phyloP scores from a whole-genome alignment of 2,329 filamentous ascomycete genomes.

The Proliferodiscus dingleyae region DNA sequence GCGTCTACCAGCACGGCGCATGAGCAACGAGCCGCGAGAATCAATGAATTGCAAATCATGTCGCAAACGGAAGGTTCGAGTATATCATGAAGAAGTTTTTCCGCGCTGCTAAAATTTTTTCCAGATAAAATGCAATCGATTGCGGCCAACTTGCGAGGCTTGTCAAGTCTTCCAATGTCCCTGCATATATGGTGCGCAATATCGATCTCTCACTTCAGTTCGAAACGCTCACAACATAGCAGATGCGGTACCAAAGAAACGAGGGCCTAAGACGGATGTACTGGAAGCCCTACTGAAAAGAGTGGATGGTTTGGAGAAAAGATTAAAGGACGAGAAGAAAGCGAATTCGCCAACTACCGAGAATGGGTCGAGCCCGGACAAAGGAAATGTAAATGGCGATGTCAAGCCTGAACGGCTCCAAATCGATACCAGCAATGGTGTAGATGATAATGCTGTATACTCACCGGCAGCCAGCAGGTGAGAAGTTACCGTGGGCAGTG shows the following conservation, averaged over 20 bases:
- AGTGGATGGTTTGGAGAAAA: slow-evolving; percentile 79
- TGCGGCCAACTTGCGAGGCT: slow-evolving; percentile 80
- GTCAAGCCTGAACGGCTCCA: slow-evolving; percentile 34
- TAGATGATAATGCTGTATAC: slow-evolving; percentile 38
- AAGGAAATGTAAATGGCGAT: slow-evolving; percentile 25
- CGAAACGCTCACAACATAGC: slow-evolving; percentile 12
- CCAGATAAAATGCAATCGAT: slow-evolving; percentile 87
- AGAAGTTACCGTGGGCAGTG: slow-evolving; percentile 12
- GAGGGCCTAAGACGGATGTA: slow-evolving; percentile 86
- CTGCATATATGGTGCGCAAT: slow-evolving; percentile 81
- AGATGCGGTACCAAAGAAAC: slow-evolving; percentile 88
- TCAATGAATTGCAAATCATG: slow-evolving; percentile 97
- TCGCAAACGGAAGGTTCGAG: slow-evolving; percentile 77
- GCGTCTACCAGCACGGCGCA: slow-evolving; percentile 30
- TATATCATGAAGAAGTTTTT: slow-evolving; percentile 15
- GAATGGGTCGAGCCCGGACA: slow-evolving; percentile 16
- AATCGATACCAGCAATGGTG: slow-evolving; percentile 35
- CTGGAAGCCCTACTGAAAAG: slow-evolving; percentile 78
- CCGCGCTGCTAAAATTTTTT: slow-evolving; percentile 17
- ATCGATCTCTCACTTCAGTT: slow-evolving; percentile 3
- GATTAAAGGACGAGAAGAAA: slow-evolving; percentile 64
- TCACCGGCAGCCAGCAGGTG: slow-evolving; percentile 40
- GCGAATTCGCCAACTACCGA: slow-evolving; percentile 29
- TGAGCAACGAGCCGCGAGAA: slow-evolving; percentile 62
- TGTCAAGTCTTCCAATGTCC: slow-evolving; percentile 86